Evolutionary conservation across 345 rosid genomes (phyloP).

Genomic region (Capsella bursapastoris): DNA sequence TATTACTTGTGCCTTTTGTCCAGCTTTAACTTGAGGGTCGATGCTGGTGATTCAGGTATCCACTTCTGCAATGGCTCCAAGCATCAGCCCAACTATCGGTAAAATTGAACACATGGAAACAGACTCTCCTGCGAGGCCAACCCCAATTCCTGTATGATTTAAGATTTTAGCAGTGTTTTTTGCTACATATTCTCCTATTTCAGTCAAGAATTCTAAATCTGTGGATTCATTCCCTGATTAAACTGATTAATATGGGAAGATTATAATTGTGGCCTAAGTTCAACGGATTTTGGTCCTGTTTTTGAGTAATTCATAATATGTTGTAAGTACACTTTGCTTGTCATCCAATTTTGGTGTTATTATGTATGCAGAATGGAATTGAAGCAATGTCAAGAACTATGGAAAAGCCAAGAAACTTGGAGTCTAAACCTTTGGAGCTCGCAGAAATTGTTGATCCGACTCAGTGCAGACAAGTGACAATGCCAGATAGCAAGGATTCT

Average conservation of each 20-base stretch:
- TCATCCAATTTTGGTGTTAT: conserved; percentile 22
- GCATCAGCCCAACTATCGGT: conserved; percentile 51
- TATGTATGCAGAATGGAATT: conserved; percentile 71
- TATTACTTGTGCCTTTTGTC: neutral
- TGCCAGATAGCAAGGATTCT: conserved; percentile 75
- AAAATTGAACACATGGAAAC: conserved; percentile 57
- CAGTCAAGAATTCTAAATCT: neutral
- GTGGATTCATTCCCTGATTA: conserved; percentile 1
- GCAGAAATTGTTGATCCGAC: conserved; percentile 70
- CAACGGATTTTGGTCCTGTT: conserved; percentile 10
- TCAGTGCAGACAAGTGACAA: conserved; percentile 71
- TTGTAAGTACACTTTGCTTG: neutral
- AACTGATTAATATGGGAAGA: conserved; percentile 11
- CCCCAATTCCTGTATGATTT: conserved; percentile 46
- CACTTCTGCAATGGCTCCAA: conserved; percentile 48
- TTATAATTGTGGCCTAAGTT: conserved; percentile 9
- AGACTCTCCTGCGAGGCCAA: conserved; percentile 56
- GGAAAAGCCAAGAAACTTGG: conserved; percentile 78
- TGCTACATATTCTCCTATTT: neutral
- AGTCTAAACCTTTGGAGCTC: conserved; percentile 81
- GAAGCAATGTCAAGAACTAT: conserved; percentile 74
- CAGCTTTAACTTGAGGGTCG: conserved; percentile 26
- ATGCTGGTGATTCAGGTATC: conserved; percentile 46
- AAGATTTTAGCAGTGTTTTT: neutral
- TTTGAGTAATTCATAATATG: conserved; percentile 7